phyloP scores from a whole-genome alignment of 495 filamentous ascomycete genomes.

The Corynascus novoguineensis region DNA sequence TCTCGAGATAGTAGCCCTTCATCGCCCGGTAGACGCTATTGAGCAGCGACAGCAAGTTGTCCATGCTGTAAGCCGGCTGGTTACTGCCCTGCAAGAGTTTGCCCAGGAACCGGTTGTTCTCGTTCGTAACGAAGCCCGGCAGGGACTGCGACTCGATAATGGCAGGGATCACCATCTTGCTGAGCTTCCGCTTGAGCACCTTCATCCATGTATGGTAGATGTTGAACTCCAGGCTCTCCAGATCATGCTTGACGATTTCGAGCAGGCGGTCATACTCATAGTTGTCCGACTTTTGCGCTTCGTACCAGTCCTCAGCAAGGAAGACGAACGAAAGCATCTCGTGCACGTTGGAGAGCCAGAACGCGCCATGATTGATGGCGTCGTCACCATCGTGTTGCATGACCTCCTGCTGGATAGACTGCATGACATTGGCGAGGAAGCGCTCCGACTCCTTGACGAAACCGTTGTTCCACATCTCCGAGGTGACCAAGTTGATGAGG shows the following conservation, averaged over 20 bases:
- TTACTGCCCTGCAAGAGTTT: constrained; percentile 87
- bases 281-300: constrained; percentile 97
- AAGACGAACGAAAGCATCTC: constrained; percentile 99
- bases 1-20: constrained; percentile 96
- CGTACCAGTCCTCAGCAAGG: constrained; percentile 98
- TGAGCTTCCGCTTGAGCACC: constrained; percentile 95
- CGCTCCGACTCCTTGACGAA: constrained; percentile 99
- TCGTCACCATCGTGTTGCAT: constrained; percentile 98
- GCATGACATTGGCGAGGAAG: constrained; percentile 99
- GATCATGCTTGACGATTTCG: constrained; percentile 98
- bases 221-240: constrained; percentile 98
- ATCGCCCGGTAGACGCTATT: constrained; percentile 98
- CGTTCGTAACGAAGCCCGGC: constrained; percentile 96
- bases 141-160: constrained; percentile 99
- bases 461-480: constrained; percentile 99
- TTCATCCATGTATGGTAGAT: constrained; percentile 99
- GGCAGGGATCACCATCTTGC: constrained; percentile 98
- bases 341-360: constrained; percentile 99
- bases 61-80: constrained; percentile 94
- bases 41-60: constrained; percentile 90
- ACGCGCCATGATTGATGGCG: constrained; percentile 92
- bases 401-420: constrained; percentile 97
- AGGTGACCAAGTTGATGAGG: constrained; percentile 97
- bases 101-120: constrained; percentile 95
- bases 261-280: constrained; percentile 97